phyloP scores from a whole-genome alignment of 83 land plant species.

The Diphasiastrum complanatum region DNA sequence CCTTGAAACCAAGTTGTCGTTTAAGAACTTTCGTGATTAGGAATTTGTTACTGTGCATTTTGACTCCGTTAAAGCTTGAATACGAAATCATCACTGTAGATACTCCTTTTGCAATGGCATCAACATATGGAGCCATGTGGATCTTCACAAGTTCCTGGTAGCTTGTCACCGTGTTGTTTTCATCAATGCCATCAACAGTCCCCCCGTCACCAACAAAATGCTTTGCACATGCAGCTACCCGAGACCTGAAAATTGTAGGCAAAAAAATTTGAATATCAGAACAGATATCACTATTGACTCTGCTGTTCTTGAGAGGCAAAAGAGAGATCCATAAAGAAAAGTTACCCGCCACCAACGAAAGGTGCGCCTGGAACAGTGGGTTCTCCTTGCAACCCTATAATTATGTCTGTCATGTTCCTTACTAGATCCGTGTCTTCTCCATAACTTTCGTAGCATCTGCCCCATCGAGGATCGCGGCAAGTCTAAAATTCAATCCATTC shows the following conservation, averaged over 20 bases:
- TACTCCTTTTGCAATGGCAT: slow-evolving; percentile 52
- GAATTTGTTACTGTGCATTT: slow-evolving; percentile 60
- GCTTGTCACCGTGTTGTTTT: slow-evolving; percentile 43
- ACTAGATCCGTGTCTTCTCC: slow-evolving; percentile 61
- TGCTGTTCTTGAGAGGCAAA: no score
- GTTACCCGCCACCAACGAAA: no score
- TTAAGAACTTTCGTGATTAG: slow-evolving; percentile 51
- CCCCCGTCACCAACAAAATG: slow-evolving; percentile 78
- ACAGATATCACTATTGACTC: slow-evolving; percentile 8
- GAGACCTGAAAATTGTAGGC: slow-evolving; percentile 23
- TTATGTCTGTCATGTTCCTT: slow-evolving; percentile 45
- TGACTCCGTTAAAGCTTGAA: slow-evolving; percentile 60
- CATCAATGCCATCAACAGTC: slow-evolving; percentile 48
- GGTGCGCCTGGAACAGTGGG: slow-evolving; percentile 22
- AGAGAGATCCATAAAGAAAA: no score
- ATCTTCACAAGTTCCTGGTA: slow-evolving; percentile 39
- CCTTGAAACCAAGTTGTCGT: slow-evolving; percentile 45
- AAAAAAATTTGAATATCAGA: background rate
- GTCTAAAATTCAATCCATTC: slow-evolving; percentile 18
- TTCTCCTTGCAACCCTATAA: slow-evolving; percentile 56
- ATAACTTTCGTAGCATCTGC: slow-evolving; percentile 69
- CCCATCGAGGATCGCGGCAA: slow-evolving; percentile 76
- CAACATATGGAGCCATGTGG: slow-evolving; percentile 56
- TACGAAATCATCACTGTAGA: slow-evolving; percentile 64
- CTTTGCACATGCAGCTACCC: slow-evolving; percentile 71